phyloP scores from a whole-genome alignment of 352 stramenopile genomes.

The Globisporangium paroecandrum region DNA sequence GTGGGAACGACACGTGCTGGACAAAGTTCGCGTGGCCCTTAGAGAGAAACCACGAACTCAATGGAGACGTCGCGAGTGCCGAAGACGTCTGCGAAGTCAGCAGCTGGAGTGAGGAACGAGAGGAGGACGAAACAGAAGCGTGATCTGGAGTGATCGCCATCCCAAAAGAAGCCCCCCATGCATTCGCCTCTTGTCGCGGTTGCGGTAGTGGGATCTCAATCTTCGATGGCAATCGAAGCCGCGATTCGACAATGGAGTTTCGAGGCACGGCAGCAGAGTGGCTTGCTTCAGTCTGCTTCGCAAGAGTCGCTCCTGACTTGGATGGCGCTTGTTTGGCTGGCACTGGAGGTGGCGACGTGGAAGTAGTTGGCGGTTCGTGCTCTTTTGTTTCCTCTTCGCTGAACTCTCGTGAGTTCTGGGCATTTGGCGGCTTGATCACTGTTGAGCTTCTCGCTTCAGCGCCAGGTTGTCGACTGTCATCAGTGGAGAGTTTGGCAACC shows the following conservation, averaged over 20 bases:
- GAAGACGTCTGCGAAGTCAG: background rate
- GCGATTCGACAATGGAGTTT: background rate
- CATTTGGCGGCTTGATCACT: background rate
- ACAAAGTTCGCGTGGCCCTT: constrained; percentile 29
- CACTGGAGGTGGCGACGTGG: background rate
- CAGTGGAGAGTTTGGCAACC: background rate
- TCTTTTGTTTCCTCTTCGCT: background rate
- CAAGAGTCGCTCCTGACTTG: background rate
- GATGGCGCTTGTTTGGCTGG: background rate
- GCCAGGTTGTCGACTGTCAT: background rate
- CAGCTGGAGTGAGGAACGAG: background rate
- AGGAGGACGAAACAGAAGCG: background rate
- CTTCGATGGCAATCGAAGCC: background rate
- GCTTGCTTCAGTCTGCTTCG: background rate
- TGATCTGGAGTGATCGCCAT: constrained; percentile 1
- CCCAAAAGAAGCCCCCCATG: constrained; percentile 18
- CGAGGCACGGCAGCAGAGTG: background rate
- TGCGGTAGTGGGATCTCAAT: constrained; percentile 2
- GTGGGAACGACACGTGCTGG: constrained; percentile 18
- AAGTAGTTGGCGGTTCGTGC: background rate
- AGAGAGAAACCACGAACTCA: constrained; percentile 25
- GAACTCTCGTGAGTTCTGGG: background rate
- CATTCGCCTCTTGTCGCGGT: constrained; percentile 1
- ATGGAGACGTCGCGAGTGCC: constrained; percentile 12
- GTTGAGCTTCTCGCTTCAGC: background rate